Base-by-base conservation (phyloP, 257 asterid genomes). In the Jacaranda copaia region DNA sequence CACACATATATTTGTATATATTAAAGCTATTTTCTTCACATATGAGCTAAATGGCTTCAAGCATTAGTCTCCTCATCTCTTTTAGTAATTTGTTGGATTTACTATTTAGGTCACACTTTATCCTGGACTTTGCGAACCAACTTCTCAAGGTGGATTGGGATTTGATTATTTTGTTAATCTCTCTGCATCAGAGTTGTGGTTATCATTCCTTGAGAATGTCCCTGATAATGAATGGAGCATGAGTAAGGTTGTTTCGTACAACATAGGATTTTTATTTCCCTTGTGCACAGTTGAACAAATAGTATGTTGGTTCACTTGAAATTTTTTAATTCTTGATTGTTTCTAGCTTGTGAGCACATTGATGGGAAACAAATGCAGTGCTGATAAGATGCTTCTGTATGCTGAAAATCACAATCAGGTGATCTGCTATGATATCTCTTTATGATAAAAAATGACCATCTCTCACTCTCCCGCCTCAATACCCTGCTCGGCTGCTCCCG, bases 371-470 rank as follows among this genome's bases (percentile, higher is more conserved):
- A 86, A 72, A 76, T 73, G 62, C 85, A 84, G 12, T 75, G 87
- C 89, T 18, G 85, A 88, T 74, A 90, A 90, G 85, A 93, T 95
- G 99, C 96, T 95, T 74, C 74, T 89, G 75, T 95, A 88, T 87
- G 94, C 97, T 57, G 99, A 95, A 87, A 95, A 95, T 83, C 99
- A 95, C 88, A 93, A 89, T 79, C 98, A 95, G 98, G 99, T 95
- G 75, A 72, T 38, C 73, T 57, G 43, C 48, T 75, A 57, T 61
- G 45, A 55, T 81, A 56, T 58, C 65, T 77, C 61, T 60, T 25
- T 49, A 14, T 38, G 45, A 52, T 35, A 14, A 19, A 42, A 66
- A 35, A 69, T 57, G 53, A 16, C 57, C 57, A 38, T 48, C 55
- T 12, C 65, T 51, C 53, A 38, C 8, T 12, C 63, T 8, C 20